Base-by-base conservation (phyloP, 805 yeast genomes). In the Torulaspora maleeae region DNA sequence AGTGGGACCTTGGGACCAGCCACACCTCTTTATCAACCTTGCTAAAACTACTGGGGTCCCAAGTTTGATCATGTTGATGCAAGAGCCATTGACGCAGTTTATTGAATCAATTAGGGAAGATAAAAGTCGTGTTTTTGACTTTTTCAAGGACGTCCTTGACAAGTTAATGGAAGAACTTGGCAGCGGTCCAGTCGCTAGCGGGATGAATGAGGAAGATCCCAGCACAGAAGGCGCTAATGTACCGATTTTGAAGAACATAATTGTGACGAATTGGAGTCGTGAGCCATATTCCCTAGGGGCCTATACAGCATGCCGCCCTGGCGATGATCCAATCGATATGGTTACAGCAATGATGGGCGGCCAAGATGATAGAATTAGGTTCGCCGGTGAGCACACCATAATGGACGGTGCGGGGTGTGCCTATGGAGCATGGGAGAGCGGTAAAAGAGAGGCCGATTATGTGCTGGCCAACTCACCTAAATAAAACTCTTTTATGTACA, bases 321-420 rank as follows among this genome's bases (percentile, higher is more conserved):
- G 80, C 6, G 85, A 84, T 61, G 87, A 82, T 55, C 87, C 95
- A 0, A 69, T 77, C 8, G 82, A 77, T 42, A 61, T 79, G 13
- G 75, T 83, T 0, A 60, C 79, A 12, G 83, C 82, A n/a, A 71
- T 86, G 46, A 71, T 76, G 15, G 76, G 76, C 19, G 86, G 88
- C 0, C 68, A 75, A 16, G 79, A 74, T 10, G 70, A 72, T 7
- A 55, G 54, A 17, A 66, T 89, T 2, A 70, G 95, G 35, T 89
- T 89, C 70, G 96, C 96, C 0, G 96, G 96, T 6, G 96, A 89
- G 59, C 96, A 89, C 61, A 84, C 96, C 0, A 78, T 80, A 17
- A 67, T 78, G 53, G 95, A 87, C 53, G 96, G 95, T 6, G 84
- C 88, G 12, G 96, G 96, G 0, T 89, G 95, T 54, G 93, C 84